These are phyloP conservation scores for Inga oerstediana DNA, from an alignment of 306 rosid species.

Conservation along the genomic window DNA sequence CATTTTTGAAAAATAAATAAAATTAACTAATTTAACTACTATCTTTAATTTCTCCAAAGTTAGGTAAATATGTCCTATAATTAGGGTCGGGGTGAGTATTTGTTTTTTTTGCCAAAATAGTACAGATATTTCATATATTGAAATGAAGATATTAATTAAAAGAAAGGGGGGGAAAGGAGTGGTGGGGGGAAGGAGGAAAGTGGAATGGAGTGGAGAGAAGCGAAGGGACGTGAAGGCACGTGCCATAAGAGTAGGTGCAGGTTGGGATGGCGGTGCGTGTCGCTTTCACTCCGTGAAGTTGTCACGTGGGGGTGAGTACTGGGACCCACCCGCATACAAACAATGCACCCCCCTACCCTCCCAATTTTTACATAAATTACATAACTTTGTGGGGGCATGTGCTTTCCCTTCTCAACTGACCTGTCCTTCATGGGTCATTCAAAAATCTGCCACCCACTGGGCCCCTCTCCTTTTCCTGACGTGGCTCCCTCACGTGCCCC, in stretches of 20 bases:
- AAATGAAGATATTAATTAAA: neutral
- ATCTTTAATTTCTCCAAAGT: no score
- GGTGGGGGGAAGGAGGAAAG: neutral
- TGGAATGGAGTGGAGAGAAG: neutral
- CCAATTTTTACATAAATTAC: neutral
- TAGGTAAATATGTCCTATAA: no score
- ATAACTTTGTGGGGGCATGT: conserved; percentile 66
- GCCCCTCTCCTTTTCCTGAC: conserved; percentile 34
- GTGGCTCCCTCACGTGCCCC: conserved; percentile 68
- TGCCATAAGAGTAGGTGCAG: conserved; percentile 29
- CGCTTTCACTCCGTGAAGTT: conserved; percentile 70
- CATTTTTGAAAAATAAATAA: no score
- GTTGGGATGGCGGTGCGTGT: conserved; percentile 49
- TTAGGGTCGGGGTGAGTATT: no score
- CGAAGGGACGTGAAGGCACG: conserved; percentile 55
- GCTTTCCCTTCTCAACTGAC: conserved; percentile 54
- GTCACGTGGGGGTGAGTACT: conserved; percentile 73
- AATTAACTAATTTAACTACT: no score
- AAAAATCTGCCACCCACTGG: conserved; percentile 43
- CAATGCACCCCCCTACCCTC: neutral
- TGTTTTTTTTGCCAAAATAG: neutral
- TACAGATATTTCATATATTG: neutral
- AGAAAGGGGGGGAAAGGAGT: neutral
- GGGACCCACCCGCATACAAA: conserved; percentile 46
- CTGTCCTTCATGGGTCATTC: conserved; percentile 73